Evolutionary conservation across 2,329 filamentous ascomycete genomes (phyloP).

Genomic region (Ceratocystis harringtonii): DNA sequence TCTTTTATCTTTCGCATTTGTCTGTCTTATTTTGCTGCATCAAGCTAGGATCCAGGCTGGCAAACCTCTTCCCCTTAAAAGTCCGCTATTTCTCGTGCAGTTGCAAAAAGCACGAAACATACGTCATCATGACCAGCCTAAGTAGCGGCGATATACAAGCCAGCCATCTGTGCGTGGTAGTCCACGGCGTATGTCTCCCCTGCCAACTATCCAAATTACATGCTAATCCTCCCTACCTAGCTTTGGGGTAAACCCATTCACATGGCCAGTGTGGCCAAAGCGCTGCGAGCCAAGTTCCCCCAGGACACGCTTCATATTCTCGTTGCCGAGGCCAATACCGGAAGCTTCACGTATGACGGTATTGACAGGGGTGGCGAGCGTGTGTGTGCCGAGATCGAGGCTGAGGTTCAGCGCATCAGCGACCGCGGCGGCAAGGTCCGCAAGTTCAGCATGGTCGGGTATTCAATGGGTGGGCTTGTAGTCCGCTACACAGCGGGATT

Average conservation of each 20-base stretch:
- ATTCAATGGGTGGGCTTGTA: slow-evolving; percentile 77
- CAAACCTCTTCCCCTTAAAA: background rate
- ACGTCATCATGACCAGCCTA: slow-evolving; percentile 23
- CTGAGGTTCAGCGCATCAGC: slow-evolving; percentile 42
- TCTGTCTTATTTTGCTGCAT: background rate
- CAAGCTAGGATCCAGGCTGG: background rate
- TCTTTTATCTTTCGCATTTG: background rate
- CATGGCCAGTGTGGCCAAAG: slow-evolving; percentile 51
- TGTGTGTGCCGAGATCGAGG: slow-evolving; percentile 51
- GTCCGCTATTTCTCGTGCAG: background rate
- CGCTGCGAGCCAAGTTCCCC: slow-evolving; percentile 45
- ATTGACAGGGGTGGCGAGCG: slow-evolving; percentile 54
- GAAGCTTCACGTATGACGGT: slow-evolving; percentile 57
- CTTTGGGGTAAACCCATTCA: slow-evolving; percentile 70
- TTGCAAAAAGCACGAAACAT: background rate
- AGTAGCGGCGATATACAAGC: slow-evolving; percentile 39
- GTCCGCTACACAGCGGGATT: slow-evolving; percentile 76
- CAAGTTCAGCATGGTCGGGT: slow-evolving; percentile 77
- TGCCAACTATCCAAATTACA: slow-evolving; percentile 17
- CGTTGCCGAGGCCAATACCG: slow-evolving; percentile 56
- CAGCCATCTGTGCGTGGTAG: slow-evolving; percentile 60
- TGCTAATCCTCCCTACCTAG: slow-evolving; percentile 23
- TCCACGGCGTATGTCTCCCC: slow-evolving; percentile 49
- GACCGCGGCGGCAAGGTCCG: slow-evolving; percentile 53
- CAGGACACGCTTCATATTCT: slow-evolving; percentile 54